Evolutionary conservation across 257 asterid species (phyloP), one percentile per base, ranked within the genome.

Genomic region (Capsicum pubescens): DNA sequence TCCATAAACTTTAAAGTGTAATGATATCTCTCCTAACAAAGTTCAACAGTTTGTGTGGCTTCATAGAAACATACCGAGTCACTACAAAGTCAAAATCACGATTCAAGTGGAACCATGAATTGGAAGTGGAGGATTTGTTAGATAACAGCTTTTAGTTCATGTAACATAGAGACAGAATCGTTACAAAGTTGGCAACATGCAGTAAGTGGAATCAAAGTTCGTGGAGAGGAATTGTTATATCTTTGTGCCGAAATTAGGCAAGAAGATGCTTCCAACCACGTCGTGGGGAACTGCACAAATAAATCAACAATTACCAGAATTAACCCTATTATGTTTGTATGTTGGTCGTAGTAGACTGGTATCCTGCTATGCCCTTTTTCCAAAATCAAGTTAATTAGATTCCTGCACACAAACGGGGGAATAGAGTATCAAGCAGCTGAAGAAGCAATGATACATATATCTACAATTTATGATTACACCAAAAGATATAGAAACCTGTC

Each of bases 301-400:
- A 54, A 21, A 13, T 14, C 26, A 54, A 13, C 7, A 84, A 68
- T 58, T 88, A 89, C 92, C 91, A 91, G 88, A 87, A 89, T 58
- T 84, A 91, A 88, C 42, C 92, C 93, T 35, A 91, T 91, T 58
- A 89, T 87, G 84, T 91, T 91, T 61, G 88, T 86, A 26, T 88
- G 91, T 79, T 89, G 89, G 87, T 89, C 93, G 32, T 87, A 89
- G 88, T 84, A 91, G 66, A 88, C 93, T 10, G 93, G 93, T 70
- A 91, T 87, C 84, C 93, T 88, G 87, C 93, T 91, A 82, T 91
- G 91, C 86, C 93, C 93, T 85, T 89, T 91, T 85, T 86, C 89
- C 87, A 84, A 55, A 76, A 91, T 87, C 56, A 83, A 68, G 86
- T 84, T 89, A 90, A 91, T 91, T 91, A 94, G 87, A 86, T 50